Conservation (phyloP, 73 alveolate genomes). For the Loxodes magnus region DNA sequence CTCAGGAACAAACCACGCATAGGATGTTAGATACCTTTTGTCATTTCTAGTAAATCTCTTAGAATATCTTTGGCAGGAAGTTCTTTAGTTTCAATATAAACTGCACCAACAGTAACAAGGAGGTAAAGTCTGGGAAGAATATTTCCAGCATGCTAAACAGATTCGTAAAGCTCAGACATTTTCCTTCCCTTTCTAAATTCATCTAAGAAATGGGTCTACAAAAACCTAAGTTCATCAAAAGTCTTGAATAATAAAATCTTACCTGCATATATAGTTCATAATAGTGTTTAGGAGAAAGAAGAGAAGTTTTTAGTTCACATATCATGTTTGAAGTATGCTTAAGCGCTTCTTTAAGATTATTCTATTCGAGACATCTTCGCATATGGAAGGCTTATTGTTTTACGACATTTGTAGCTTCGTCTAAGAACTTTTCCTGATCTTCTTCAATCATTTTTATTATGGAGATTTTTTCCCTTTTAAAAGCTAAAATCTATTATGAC, state of each 20-base stretch:
- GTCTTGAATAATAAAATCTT: constrained; percentile 68
- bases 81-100: constrained; percentile 82
- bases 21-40: constrained; percentile 96
- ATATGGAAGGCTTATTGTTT: constrained; percentile 78
- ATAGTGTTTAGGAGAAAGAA: constrained; percentile 84
- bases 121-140: constrained; percentile 91
- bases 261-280: constrained; percentile 48
- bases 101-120: constrained; percentile 96
- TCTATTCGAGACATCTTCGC: constrained; percentile 74
- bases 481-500: no score
- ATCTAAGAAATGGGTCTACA: constrained; percentile 82
- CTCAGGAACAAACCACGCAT: constrained; percentile 94
- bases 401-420: constrained; percentile 76
- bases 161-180: constrained; percentile 89
- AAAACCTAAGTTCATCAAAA: constrained; percentile 83
- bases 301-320: constrained; percentile 76
- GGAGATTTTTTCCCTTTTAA: no score
- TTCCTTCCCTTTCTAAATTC: constrained; percentile 86
- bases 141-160: constrained; percentile 93
- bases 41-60: constrained; percentile 84
- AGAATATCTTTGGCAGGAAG: constrained; percentile 80
- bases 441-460: constrained; percentile 53
- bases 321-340: constrained; percentile 81
- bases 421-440: constrained; percentile 84
- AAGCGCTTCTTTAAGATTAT: constrained; percentile 76